phyloP scores from a whole-genome alignment of 2,329 filamentous ascomycete genomes.

The Coniochaeta pulveracea region DNA sequence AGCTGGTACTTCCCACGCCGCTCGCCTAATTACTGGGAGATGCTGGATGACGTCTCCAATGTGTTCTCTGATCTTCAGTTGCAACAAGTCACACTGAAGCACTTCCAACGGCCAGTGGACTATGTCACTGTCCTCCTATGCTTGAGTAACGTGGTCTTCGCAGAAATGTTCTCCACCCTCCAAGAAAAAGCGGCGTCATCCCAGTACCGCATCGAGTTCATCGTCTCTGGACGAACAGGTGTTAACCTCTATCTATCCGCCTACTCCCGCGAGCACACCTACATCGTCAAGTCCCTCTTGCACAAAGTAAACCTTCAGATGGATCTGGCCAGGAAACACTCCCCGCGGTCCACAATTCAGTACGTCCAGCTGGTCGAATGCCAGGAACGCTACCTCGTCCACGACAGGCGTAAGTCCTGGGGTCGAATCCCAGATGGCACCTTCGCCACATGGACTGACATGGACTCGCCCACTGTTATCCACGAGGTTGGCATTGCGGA shows the following conservation, averaged over 20 bases:
- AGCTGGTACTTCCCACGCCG: slow-evolving; percentile 1
- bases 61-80: slow-evolving; percentile 1
- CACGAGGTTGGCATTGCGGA: slow-evolving; percentile 1
- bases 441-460: slow-evolving; percentile 1
- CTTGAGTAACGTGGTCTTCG: slow-evolving; percentile 2
- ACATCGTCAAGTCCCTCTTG: not conserved
- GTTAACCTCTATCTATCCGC: slow-evolving; percentile 2
- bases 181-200: not conserved
- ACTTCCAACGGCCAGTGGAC: slow-evolving; percentile 3
- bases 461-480: not conserved
- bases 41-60: slow-evolving; percentile 1
- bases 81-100: slow-evolving; percentile 1
- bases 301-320: slow-evolving; percentile 2
- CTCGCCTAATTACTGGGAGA: slow-evolving; percentile 1
- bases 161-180: slow-evolving; percentile 1
- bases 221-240: not conserved
- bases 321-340: not conserved
- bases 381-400: not conserved
- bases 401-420: slow-evolving; percentile 1
- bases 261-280: not conserved
- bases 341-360: not conserved
- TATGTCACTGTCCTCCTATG: slow-evolving; percentile 1
- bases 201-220: slow-evolving; percentile 1
- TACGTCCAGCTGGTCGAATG: not conserved
- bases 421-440: not conserved